Evolutionary conservation across 306 rosid genomes (phyloP), one percentile per base, ranked within the genome.

Genomic region (Comarum palustre): DNA sequence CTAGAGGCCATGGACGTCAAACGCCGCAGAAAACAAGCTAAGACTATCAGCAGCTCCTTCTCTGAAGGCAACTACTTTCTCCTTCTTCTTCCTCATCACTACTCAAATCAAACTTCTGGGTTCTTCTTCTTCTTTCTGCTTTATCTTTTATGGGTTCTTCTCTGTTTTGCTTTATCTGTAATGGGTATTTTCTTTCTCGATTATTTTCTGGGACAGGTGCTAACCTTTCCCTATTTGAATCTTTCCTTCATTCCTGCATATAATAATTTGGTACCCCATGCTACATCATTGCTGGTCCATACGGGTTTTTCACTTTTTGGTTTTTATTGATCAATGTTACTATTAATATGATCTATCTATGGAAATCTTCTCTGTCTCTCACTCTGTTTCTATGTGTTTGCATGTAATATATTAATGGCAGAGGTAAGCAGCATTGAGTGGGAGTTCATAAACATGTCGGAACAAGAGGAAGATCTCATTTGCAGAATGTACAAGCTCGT

Each of bases 401-500:
- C 36, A 63, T 64, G 68, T 51, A 5, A 14, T 60, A 6, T 7
- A 2, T n/a, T 31, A 41, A 58, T 80, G 79, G 66, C 80, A 86
- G 89, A 86, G 79, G 89, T 86, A 58, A 86, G 87, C 82, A 86
- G 89, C 25, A 73, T 83, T 3, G 89, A 86, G 76, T 86, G 89
- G 87, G 85, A 80, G 52, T 78, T 83, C 82, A 86, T 86, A 31
- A 78, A 75, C 75, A 86, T 86, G 87, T 57, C 89, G 36, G 85
- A 86, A 38, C 80, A 86, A 60, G 89, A 86, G 73, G 85, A 86
- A 78, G 89, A 86, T 80, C 89, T 86, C 72, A 83, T 86, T 54
- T 62, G 69, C 63, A 80, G 89, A 86, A 86, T 86, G 89, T 73
- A 86, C 47, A 86, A 75, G 64, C 89, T 83, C 27, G 89, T 86